Conservation (phyloP, 2,329 filamentous ascomycete species). For the Nigrospora oryzae region DNA sequence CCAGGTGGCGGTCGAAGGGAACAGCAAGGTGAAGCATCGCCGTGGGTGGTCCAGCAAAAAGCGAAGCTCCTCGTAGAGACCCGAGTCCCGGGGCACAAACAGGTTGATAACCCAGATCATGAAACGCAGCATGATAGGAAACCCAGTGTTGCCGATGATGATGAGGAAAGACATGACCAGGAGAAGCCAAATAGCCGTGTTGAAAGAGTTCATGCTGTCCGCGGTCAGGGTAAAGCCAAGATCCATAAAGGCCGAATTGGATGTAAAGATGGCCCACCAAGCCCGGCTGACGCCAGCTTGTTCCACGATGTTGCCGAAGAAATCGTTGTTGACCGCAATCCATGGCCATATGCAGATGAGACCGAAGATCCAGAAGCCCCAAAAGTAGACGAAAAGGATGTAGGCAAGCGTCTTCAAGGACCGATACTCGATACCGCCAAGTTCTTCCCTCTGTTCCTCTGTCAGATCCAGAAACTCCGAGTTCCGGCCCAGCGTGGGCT, state of each 20-base stretch:
- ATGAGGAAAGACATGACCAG: constrained; percentile 78
- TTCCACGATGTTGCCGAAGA: constrained; percentile 59
- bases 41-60: constrained; percentile 93
- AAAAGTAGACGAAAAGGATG: constrained; percentile 72
- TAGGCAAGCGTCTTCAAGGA: constrained; percentile 78
- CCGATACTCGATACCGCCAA: constrained; percentile 94
- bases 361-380: constrained; percentile 73
- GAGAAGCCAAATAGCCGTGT: constrained; percentile 65
- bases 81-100: constrained; percentile 53
- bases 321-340: constrained; percentile 55
- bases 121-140: constrained; percentile 88
- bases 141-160: constrained; percentile 90
- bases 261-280: constrained; percentile 92
- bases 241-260: constrained; percentile 87
- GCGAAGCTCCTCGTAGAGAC: constrained; percentile 79
- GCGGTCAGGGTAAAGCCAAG: constrained; percentile 88
- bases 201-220: constrained; percentile 89
- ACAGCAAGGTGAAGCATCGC: constrained; percentile 90
- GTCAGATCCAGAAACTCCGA: constrained; percentile 84
- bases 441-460: constrained; percentile 85
- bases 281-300: constrained; percentile 52
- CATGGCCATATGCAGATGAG: constrained; percentile 70
- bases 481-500: constrained; percentile 86
- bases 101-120: constrained; percentile 78
- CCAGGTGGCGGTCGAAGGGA: constrained; percentile 86